Conservation (phyloP, 2,329 filamentous ascomycete species). For the Exophiala dermatitidis region DNA sequence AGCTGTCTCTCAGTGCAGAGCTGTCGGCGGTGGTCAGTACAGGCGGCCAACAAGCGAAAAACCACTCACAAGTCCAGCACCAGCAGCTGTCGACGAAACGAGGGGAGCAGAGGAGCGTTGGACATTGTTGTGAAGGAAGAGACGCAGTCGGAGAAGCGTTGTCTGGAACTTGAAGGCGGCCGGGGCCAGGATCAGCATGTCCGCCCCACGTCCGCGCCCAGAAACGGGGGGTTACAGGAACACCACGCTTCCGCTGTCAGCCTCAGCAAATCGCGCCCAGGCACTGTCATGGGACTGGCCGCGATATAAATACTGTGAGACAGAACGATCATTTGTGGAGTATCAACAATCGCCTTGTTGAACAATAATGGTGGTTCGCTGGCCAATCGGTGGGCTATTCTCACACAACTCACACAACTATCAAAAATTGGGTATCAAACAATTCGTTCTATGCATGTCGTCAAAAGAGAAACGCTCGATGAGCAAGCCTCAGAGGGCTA, state of each 20-base stretch:
- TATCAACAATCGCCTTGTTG: too few species aligned
- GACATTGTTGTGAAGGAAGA: slow-evolving; percentile 7
- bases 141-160: slow-evolving; percentile 4
- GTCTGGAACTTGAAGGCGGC: slow-evolving; percentile 1
- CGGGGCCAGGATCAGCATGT: not conserved
- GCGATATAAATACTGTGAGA: not conserved
- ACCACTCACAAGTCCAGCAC: slow-evolving; percentile 70
- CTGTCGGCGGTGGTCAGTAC: slow-evolving; percentile 41
- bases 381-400: too few species aligned
- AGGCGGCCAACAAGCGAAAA: slow-evolving; percentile 4
- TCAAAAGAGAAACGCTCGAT: not conserved
- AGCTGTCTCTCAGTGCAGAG: slow-evolving; percentile 70
- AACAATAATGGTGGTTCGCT: too few species aligned
- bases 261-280: not conserved
- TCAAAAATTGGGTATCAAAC: not conserved
- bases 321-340: not conserved
- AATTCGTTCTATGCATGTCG: not conserved
- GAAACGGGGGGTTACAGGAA: not conserved
- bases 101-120: slow-evolving; percentile 30
- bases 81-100: slow-evolving; percentile 66
- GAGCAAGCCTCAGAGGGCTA: slow-evolving; percentile 30
- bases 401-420: too few species aligned
- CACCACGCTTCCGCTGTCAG: not conserved
- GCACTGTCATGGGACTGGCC: not conserved
- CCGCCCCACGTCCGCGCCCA: slow-evolving; percentile 9